Evolutionary conservation across 805 yeast genomes (phyloP), one percentile per base, ranked within the genome.

Genomic region (Lachancea meyersii): DNA sequence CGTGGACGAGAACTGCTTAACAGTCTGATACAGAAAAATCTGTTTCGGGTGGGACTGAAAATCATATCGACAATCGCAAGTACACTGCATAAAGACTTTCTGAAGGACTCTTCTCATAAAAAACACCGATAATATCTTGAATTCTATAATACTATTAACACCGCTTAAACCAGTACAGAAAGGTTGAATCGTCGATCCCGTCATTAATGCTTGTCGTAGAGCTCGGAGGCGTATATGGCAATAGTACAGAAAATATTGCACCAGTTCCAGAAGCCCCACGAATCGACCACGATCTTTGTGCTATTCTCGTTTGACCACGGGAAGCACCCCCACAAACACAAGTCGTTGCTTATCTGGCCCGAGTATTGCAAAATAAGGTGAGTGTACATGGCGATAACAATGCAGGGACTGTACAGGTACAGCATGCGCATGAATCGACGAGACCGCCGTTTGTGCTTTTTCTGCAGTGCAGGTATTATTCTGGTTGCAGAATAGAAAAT

Each of bases 241-340:
- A 93, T 67, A 9, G 95, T 84, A 41, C 82, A 74, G 51, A 82
- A 79, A 70, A 91, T 85, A 60, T 91, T 91, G 45, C 86, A 76
- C 97, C 97, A 91, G 55, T 89, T 86, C 97, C 98, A 91, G 60
- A 93, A 85, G 55, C 87, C 88, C 86, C 95, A 84, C n/a, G 96
- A 82, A 58, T 80, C 73, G 34, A 75, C 69, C 40, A 64, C 50
- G 3, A 69, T 46, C 34, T 50, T 59, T 14, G 51, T 41, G 14
- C 41, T 47, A 13, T 38, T 47, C 37, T 35, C 22, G 3, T 26
- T 24, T 1, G 46, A 41, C 38, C 34, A 37, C 22, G 35, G 43
- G 34, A 24, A 39, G 35, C 75, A 68, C 3, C 77, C 77, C 83
- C 83, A 79, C 18, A 80, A 54, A 50, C 72, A 71, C 38, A 80